Evolutionary conservation across 768 basidiomycete genomes (phyloP).

Genomic region (Pulveroboletus ravenelii): DNA sequence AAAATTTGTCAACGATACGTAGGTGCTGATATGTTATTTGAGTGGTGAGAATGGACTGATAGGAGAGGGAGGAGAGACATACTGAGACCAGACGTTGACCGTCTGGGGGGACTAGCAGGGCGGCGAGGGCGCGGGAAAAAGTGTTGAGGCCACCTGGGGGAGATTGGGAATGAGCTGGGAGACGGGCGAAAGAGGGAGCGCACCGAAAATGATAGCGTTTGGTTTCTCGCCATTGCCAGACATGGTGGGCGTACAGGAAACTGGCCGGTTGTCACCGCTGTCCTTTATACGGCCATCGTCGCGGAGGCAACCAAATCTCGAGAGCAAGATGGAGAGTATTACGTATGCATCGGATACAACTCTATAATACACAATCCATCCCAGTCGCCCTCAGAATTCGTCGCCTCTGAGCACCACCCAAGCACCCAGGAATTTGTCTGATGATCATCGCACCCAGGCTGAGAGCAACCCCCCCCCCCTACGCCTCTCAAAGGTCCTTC

Average conservation of each 20-base stretch:
- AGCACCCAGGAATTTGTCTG: not conserved
- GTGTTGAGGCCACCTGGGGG: constrained; percentile 74
- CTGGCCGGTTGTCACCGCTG: constrained; percentile 21
- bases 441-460: not conserved
- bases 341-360: constrained; percentile 4
- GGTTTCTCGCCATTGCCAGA: constrained; percentile 40
- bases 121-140: constrained; percentile 66
- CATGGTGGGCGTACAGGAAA: constrained; percentile 28
- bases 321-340: constrained; percentile 10
- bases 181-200: constrained; percentile 22
- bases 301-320: constrained; percentile 23
- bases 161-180: constrained; percentile 1
- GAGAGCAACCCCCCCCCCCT: not conserved
- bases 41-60: constrained; percentile 3
- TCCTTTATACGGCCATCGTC: constrained; percentile 25
- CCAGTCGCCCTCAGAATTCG: too few relatives aligned
- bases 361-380: too few relatives aligned
- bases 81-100: constrained; percentile 73
- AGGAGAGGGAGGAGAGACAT: constrained; percentile 27
- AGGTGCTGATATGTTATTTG: constrained; percentile 43
- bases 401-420: too few relatives aligned
- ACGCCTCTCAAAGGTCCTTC: constrained; percentile 15
- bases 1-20: constrained; percentile 71
- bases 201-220: constrained; percentile 74
- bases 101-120: constrained; percentile 59